These are phyloP conservation scores for Taiozyma sp. DNA, from an alignment of 1,139 yeast species.

Conservation along the genomic window DNA sequence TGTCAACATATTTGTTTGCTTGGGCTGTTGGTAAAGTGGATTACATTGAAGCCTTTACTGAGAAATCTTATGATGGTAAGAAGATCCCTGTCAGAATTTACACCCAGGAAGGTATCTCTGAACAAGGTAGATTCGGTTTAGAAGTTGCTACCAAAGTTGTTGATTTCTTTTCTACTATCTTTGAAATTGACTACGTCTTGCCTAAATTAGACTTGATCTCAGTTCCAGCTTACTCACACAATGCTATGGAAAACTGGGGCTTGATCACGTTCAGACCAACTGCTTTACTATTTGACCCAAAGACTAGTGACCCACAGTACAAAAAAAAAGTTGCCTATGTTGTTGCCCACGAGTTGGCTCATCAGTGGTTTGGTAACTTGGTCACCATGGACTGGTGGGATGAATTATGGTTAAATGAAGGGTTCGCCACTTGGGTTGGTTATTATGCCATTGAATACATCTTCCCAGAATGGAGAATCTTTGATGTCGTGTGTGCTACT, in stretches of 20 bases:
- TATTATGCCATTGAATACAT: slow-evolving; percentile 73
- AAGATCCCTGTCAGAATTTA: slow-evolving; percentile 78
- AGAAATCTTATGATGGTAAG: slow-evolving; percentile 37
- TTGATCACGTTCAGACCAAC: slow-evolving; percentile 77
- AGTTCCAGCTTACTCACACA: slow-evolving; percentile 76
- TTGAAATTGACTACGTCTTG: slow-evolving; percentile 69
- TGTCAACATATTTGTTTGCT: slow-evolving; percentile 79
- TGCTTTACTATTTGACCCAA: slow-evolving; percentile 63
- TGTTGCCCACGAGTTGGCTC: slow-evolving; percentile 86
- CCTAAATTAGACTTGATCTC: slow-evolving; percentile 84
- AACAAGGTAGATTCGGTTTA: slow-evolving; percentile 62
- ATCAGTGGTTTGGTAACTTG: slow-evolving; percentile 90
- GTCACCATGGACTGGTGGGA: slow-evolving; percentile 98
- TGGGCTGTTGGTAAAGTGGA: slow-evolving; percentile 79
- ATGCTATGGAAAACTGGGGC: slow-evolving; percentile 95
- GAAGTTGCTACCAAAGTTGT: slow-evolving; percentile 72
- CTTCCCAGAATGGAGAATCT: slow-evolving; percentile 84
- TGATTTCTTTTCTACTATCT: slow-evolving; percentile 64
- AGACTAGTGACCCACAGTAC: slow-evolving; percentile 59
- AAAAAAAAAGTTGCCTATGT: slow-evolving; percentile 82
- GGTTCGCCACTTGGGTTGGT: slow-evolving; percentile 90
- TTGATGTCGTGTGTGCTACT: slow-evolving; percentile 67
- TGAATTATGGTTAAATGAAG: slow-evolving; percentile 87
- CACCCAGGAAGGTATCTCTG: slow-evolving; percentile 68
- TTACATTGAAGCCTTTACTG: slow-evolving; percentile 51